phyloP scores from a whole-genome alignment of 371 early-diverging fungal species.

The Blakeslea trispora region DNA sequence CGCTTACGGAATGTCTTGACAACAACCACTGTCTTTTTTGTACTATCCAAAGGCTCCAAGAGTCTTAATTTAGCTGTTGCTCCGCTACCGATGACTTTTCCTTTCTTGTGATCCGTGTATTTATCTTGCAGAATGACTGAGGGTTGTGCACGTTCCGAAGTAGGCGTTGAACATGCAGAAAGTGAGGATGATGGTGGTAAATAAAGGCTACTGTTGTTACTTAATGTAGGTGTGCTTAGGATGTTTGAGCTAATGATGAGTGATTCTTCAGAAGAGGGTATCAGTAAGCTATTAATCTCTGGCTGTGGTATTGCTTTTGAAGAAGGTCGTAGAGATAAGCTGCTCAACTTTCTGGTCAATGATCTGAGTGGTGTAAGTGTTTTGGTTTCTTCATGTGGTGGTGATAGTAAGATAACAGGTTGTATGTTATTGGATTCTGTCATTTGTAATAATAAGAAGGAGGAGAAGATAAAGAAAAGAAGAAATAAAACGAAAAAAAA shows the following conservation, averaged over 20 bases:
- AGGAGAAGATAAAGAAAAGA: slow-evolving; percentile 5
- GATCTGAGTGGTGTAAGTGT: slow-evolving; percentile 8
- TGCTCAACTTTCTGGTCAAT: slow-evolving; percentile 20
- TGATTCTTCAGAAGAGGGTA: slow-evolving; percentile 2
- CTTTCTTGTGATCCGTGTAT: slow-evolving; percentile 26
- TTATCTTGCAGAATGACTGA: slow-evolving; percentile 25
- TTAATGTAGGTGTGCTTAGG: slow-evolving; percentile 5
- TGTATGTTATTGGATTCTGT: not conserved
- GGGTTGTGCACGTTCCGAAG: slow-evolving; percentile 19
- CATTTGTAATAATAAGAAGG: slow-evolving; percentile 8
- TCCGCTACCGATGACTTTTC: slow-evolving; percentile 29
- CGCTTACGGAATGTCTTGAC: slow-evolving; percentile 59
- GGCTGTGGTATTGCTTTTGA: not conserved
- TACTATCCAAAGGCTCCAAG: slow-evolving; percentile 3
- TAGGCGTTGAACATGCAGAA: slow-evolving; percentile 23
- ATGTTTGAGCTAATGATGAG: slow-evolving; percentile 1
- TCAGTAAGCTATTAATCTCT: not conserved
- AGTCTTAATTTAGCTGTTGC: slow-evolving; percentile 34
- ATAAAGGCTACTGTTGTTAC: slow-evolving; percentile 4
- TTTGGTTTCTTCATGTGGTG: slow-evolving; percentile 8
- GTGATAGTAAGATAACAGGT: slow-evolving; percentile 27
- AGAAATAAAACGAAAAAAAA: slow-evolving; percentile 5
- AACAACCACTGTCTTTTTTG: slow-evolving; percentile 15
- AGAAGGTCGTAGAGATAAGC: slow-evolving; percentile 18
- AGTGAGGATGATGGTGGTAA: slow-evolving; percentile 19